Conservation (phyloP, 192 early-diverging fungal genomes). For the Chytriomyces sp. region DNA sequence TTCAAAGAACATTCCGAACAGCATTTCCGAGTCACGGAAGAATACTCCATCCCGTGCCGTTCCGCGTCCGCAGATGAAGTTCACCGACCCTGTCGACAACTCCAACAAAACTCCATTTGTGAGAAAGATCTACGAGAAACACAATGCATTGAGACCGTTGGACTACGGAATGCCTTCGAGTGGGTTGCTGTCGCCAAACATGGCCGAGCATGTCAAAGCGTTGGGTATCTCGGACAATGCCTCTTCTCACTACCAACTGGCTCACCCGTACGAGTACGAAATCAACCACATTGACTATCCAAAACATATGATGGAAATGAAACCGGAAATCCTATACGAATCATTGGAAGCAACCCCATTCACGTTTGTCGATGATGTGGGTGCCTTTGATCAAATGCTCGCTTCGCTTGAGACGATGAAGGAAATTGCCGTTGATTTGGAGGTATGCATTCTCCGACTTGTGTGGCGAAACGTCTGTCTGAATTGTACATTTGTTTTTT, state of each 20-base stretch:
- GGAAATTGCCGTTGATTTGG: conserved; percentile 94
- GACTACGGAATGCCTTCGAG: conserved; percentile 58
- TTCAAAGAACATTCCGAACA: conserved; percentile 14
- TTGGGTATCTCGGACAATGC: conserved; percentile 45
- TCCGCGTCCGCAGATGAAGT: conserved; percentile 83
- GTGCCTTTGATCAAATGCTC: conserved; percentile 69
- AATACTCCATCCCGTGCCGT: conserved; percentile 38
- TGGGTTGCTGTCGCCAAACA: conserved; percentile 36
- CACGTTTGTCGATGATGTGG: conserved; percentile 83
- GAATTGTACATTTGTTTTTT: conserved; percentile 11
- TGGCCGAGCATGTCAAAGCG: conserved; percentile 42
- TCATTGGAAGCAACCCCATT: conserved; percentile 74
- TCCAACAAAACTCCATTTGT: conserved; percentile 74
- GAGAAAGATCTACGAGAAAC: conserved; percentile 81
- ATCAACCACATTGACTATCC: conserved; percentile 83
- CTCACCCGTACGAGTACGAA: conserved; percentile 93
- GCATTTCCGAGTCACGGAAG: conserved; percentile 14
- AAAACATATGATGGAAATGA: conserved; percentile 63
- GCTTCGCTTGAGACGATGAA: conserved; percentile 59
- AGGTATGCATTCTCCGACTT: conserved; percentile 41
- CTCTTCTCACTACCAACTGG: conserved; percentile 48
- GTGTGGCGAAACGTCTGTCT: neutral
- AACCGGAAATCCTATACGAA: conserved; percentile 54
- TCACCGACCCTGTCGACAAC: conserved; percentile 90
- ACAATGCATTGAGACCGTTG: conserved; percentile 79